phyloP scores from a whole-genome alignment of 2,329 filamentous ascomycete genomes.

The Ascocoryne sarcoides region DNA sequence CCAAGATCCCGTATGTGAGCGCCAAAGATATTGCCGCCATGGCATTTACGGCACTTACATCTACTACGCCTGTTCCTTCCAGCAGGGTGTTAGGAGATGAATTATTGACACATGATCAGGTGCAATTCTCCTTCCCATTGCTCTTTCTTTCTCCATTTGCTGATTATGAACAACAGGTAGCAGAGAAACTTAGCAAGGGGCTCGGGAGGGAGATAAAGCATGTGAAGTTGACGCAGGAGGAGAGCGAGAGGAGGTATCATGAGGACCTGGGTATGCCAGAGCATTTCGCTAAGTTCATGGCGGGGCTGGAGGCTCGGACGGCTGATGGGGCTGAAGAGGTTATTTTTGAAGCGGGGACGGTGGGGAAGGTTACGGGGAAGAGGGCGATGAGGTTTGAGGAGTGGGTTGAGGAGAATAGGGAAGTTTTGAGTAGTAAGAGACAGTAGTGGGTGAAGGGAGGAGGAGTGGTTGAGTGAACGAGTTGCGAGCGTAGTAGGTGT shows the following conservation, averaged over 20 bases:
- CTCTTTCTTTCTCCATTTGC: background rate
- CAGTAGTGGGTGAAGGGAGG: too few relatives aligned
- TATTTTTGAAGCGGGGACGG: constrained; percentile 8
- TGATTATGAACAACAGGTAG: constrained; percentile 6
- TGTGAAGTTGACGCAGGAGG: constrained; percentile 9
- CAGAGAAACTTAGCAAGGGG: constrained; percentile 11
- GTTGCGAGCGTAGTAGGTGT: too few relatives aligned
- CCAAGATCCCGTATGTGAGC: constrained; percentile 38
- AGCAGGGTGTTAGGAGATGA: constrained; percentile 27
- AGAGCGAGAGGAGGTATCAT: constrained; percentile 4
- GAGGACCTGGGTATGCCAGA: constrained; percentile 6
- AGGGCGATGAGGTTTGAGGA: constrained; percentile 8
- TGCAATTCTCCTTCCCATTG: constrained; percentile 7
- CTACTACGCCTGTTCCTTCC: constrained; percentile 32
- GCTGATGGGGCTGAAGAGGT: constrained; percentile 9
- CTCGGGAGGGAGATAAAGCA: constrained; percentile 13
- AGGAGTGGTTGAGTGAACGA: too few relatives aligned
- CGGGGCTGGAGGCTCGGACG: constrained; percentile 6
- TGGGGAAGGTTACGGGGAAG: constrained; percentile 10
- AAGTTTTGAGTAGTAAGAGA: too few relatives aligned
- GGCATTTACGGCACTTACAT: constrained; percentile 32
- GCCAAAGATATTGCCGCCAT: constrained; percentile 38
- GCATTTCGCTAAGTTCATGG: constrained; percentile 7
- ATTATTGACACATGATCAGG: constrained; percentile 28
- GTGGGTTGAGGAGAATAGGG: constrained; percentile 10